Percentiles rank a stretch among this genome's conserved stretches.
phyloP scores from a whole-genome alignment of 176 grass and related monocot species.

The Echinochloa phyllopogon region DNA sequence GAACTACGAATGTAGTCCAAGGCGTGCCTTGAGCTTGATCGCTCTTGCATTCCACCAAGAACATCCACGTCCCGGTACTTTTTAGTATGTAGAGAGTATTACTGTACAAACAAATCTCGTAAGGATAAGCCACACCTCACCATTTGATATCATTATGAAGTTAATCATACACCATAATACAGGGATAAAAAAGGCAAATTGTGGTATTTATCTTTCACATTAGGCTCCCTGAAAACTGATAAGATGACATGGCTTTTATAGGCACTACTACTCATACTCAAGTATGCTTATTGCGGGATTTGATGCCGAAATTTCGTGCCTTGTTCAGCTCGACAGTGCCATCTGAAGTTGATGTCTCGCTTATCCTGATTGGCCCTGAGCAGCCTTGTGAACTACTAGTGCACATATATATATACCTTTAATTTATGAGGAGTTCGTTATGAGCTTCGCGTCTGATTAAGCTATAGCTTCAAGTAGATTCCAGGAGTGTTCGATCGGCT shows the following conservation, averaged over 20 bases:
- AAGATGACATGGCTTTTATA: constrained; percentile 26
- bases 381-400: constrained; percentile 26
- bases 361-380: constrained; percentile 41
- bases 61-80: background rate
- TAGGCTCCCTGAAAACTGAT: constrained; percentile 42
- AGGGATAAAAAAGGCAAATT: background rate
- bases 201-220: constrained; percentile 12
- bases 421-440: constrained; percentile 38
- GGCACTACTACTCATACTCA: constrained; percentile 28
- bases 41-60: background rate
- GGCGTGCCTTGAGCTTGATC: background rate
- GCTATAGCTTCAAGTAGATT: constrained; percentile 56
- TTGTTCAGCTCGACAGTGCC: constrained; percentile 52
- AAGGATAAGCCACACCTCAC: background rate
- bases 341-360: constrained; percentile 52
- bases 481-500: constrained; percentile 42
- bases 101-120: background rate
- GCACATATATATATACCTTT: background rate
- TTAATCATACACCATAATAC: constrained; percentile 21
- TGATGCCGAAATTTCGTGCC: constrained; percentile 47
- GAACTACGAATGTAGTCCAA: background rate
- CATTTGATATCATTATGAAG: background rate
- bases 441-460: constrained; percentile 34
- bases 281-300: constrained; percentile 25
- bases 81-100: background rate